A percentile compares a stretch with the other conserved stretches of the same genome.
phyloP scores from a whole-genome alignment of 1,139 yeast species.

The Geotrichum macrosporum region DNA sequence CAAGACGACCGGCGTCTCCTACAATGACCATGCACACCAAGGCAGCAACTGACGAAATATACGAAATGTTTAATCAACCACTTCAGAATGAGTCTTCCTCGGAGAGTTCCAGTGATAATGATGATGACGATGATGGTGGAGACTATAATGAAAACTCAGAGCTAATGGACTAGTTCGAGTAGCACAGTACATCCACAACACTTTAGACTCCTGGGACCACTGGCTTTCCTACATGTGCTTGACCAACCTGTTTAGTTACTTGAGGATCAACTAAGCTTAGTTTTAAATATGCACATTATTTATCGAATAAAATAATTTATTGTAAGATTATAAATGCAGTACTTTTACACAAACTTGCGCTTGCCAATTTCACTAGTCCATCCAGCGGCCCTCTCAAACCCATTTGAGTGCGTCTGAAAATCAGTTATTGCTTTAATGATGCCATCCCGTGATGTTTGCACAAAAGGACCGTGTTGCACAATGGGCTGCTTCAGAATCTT shows the following conservation, averaged over 20 bases:
- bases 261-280: no score
- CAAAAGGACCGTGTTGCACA: slow-evolving; percentile 90
- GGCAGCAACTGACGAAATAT: slow-evolving; percentile 71
- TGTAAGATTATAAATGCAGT: no score
- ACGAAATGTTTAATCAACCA: slow-evolving; percentile 71
- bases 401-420: slow-evolving; percentile 63
- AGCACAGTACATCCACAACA: neutral
- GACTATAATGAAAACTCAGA: slow-evolving; percentile 38
- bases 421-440: slow-evolving; percentile 66
- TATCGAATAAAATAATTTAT: no score
- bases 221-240: no score
- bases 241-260: no score
- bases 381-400: slow-evolving; percentile 63
- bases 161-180: slow-evolving; percentile 18
- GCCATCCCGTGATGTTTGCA: slow-evolving; percentile 58
- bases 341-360: no score
- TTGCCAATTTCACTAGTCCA: slow-evolving; percentile 66
- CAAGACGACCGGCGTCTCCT: slow-evolving; percentile 45
- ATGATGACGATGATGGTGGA: slow-evolving; percentile 16
- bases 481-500: slow-evolving; percentile 68
- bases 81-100: slow-evolving; percentile 31
- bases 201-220: no score
- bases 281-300: neutral
- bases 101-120: neutral
- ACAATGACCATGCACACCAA: slow-evolving; percentile 75